Evolutionary conservation across 78 protist genomes (phyloP).

Genomic region (Andalucia godoyi): DNA sequence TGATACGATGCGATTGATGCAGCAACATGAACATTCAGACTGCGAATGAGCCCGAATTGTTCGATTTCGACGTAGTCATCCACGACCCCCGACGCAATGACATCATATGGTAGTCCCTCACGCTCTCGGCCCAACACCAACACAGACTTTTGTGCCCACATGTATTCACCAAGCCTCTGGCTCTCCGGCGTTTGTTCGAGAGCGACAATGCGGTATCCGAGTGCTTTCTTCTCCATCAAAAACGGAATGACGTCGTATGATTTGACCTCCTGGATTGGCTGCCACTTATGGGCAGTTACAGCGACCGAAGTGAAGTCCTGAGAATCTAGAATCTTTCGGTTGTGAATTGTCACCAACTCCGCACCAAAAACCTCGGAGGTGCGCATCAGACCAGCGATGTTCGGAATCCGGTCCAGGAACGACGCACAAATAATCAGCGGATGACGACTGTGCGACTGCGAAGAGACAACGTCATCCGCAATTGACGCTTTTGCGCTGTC

Average conservation of each 20-base stretch:
- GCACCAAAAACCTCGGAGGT: slow-evolving; percentile 47
- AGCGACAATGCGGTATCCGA: slow-evolving; percentile 49
- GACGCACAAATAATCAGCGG: slow-evolving; percentile 43
- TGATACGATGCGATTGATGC: slow-evolving; percentile 40
- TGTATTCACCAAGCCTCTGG: background rate
- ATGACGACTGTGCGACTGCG: too few species aligned
- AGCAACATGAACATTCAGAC: slow-evolving; percentile 63
- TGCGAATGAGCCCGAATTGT: slow-evolving; percentile 59
- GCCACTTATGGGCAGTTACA: slow-evolving; percentile 40
- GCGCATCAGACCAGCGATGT: slow-evolving; percentile 39
- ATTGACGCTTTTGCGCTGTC: too few species aligned
- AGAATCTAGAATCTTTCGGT: slow-evolving; percentile 9
- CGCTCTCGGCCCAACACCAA: slow-evolving; percentile 49
- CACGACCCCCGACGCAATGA: slow-evolving; percentile 13
- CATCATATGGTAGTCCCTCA: slow-evolving; percentile 43
- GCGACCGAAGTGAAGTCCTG: slow-evolving; percentile 33
- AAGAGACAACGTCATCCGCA: too few species aligned
- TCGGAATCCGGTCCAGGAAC: slow-evolving; percentile 49
- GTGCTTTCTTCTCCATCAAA: background rate
- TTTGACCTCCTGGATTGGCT: slow-evolving; percentile 21
- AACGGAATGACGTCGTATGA: background rate
- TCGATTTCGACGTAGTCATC: slow-evolving; percentile 66
- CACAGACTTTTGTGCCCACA: slow-evolving; percentile 24
- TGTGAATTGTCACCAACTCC: slow-evolving; percentile 22
- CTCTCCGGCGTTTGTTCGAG: slow-evolving; percentile 56